Percentiles rank a stretch among this genome's conserved stretches.
Conservation (phyloP, 345 rosid genomes). For the Draba incana region DNA sequence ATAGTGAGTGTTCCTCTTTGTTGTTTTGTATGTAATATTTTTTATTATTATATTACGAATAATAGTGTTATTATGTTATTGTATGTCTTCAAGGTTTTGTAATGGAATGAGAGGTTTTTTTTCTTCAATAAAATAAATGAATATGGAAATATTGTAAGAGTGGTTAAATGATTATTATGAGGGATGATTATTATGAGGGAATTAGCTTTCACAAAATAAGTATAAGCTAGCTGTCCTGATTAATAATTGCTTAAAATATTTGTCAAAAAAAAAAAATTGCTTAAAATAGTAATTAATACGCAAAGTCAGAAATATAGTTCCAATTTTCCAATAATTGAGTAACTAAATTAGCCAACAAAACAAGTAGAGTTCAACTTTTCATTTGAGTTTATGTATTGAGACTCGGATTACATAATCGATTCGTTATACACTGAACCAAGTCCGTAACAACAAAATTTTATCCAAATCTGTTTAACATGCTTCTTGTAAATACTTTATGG, state of each 20-base stretch:
- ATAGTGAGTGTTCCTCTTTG: slow-evolving; percentile 34
- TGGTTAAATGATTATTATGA: slow-evolving; percentile 10
- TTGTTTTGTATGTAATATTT: slow-evolving; percentile 16
- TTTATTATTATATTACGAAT: not conserved
- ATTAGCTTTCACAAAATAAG: slow-evolving; percentile 28
- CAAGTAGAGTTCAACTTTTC: not conserved
- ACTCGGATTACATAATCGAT: not conserved
- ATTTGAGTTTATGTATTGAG: not conserved
- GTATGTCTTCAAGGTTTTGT: slow-evolving; percentile 10
- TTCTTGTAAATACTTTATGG: not conserved
- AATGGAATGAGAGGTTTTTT: slow-evolving; percentile 1
- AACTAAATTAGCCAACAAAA: not conserved
- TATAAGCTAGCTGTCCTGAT: slow-evolving; percentile 30
- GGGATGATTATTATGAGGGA: not conserved
- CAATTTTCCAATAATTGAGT: not conserved
- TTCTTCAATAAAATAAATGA: slow-evolving; percentile 3
- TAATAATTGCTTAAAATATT: not conserved
- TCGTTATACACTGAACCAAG: slow-evolving; percentile 22
- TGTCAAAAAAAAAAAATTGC: not conserved
- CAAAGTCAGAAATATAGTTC: slow-evolving; percentile 15
- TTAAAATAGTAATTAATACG: not conserved
- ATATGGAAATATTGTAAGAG: not conserved
- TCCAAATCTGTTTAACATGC: slow-evolving; percentile 5
- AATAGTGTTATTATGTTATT: slow-evolving; percentile 8
- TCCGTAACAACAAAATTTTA: slow-evolving; percentile 11